Conservation (phyloP, 495 filamentous ascomycete genomes). For the Cudoniella acicularis region DNA sequence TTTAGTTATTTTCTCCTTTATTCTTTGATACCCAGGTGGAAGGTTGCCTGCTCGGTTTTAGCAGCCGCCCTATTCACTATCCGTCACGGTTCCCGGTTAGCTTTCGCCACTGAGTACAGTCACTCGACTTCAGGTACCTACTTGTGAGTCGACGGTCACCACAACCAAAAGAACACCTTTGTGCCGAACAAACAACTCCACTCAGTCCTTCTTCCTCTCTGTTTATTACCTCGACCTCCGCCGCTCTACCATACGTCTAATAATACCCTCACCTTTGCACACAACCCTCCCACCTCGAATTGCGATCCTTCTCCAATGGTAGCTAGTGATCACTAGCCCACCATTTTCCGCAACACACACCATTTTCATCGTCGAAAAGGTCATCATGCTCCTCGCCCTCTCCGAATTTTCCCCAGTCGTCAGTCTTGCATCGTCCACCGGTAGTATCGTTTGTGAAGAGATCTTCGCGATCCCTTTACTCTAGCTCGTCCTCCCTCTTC, state of each 20-base stretch:
- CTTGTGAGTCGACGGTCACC: slow-evolving; percentile 11
- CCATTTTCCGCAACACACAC: slow-evolving; percentile 21
- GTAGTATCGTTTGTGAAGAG: slow-evolving; percentile 51
- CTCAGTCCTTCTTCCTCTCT: slow-evolving; percentile 31
- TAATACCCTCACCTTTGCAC: slow-evolving; percentile 19
- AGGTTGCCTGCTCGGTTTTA: slow-evolving; percentile 18
- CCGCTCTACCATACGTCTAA: slow-evolving; percentile 3
- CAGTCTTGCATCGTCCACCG: slow-evolving; percentile 52
- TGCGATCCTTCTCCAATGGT: slow-evolving; percentile 16
- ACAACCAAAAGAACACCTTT: slow-evolving; percentile 15
- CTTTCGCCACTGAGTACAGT: slow-evolving; percentile 19
- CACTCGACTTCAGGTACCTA: slow-evolving; percentile 4
- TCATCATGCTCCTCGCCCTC: slow-evolving; percentile 51
- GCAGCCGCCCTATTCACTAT: slow-evolving; percentile 3
- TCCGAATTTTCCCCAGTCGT: slow-evolving; percentile 48
- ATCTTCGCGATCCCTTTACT: slow-evolving; percentile 36
- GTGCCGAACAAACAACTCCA: slow-evolving; percentile 27
- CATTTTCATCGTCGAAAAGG: slow-evolving; percentile 27
- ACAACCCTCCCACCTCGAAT: slow-evolving; percentile 10
- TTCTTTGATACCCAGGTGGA: slow-evolving; percentile 22
- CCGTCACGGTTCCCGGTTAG: slow-evolving; percentile 19
- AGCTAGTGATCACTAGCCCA: slow-evolving; percentile 17
- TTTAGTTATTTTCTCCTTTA: slow-evolving; percentile 18
- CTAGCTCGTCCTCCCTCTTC: slow-evolving; percentile 40
- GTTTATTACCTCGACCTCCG: slow-evolving; percentile 27